Evolutionary conservation across 2,329 filamentous ascomycete genomes (phyloP).

Genomic region (Colletotrichum endophyticum): DNA sequence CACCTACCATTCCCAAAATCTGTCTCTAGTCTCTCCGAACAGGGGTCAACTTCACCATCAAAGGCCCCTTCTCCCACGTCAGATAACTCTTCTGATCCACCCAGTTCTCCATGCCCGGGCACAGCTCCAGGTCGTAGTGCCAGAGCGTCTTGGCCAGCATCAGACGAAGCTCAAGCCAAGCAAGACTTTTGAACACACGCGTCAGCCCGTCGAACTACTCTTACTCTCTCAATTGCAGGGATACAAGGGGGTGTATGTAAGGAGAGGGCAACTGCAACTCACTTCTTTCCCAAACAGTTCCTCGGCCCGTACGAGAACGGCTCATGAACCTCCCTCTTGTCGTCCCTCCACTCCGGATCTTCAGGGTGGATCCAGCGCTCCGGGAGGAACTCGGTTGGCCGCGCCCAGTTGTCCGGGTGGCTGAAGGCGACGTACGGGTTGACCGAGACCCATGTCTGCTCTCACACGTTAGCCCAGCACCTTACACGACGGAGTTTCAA

Average conservation of each 20-base stretch:
- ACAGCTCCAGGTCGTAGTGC: conserved; percentile 51
- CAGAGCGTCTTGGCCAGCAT: conserved; percentile 52
- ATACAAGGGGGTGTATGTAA: neutral
- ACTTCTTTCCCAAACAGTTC: conserved; percentile 55
- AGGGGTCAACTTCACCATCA: conserved; percentile 8
- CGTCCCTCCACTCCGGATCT: conserved; percentile 26
- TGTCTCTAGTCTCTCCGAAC: neutral
- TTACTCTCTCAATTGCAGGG: neutral
- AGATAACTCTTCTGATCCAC: conserved; percentile 41
- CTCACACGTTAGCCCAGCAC: neutral
- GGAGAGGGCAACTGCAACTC: conserved; percentile 2
- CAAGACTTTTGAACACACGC: conserved; percentile 38
- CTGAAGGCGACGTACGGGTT: conserved; percentile 9
- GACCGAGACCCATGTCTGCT: conserved; percentile 8
- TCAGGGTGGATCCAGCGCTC: conserved; percentile 44
- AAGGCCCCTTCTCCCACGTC: conserved; percentile 35
- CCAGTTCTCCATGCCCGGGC: conserved; percentile 39
- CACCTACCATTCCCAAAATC: rapidly evolving
- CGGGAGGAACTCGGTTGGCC: conserved; percentile 49
- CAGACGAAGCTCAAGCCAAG: conserved; percentile 54
- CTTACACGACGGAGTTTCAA: neutral
- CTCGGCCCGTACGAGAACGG: conserved; percentile 53
- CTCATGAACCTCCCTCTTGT: conserved; percentile 48
- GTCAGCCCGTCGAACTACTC: neutral
- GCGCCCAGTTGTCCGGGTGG: conserved; percentile 42